These are phyloP conservation scores for Aspergillus transmontanensis DNA, from an alignment of 2,329 filamentous ascomycete genomes.

Conservation along the genomic window DNA sequence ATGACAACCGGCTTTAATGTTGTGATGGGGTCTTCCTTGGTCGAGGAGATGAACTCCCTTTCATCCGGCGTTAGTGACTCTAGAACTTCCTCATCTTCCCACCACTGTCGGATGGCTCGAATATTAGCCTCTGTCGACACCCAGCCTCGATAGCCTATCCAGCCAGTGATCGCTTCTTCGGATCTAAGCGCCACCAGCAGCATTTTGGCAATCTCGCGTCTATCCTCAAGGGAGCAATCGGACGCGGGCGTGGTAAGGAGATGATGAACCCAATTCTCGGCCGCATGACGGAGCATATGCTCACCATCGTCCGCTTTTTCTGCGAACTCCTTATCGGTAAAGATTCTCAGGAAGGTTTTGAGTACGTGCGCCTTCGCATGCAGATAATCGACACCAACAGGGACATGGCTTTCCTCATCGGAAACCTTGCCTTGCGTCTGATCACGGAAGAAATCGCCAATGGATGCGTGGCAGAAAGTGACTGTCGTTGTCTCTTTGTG, in stretches of 20 bases:
- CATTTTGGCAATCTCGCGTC: neutral
- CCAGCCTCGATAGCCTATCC: neutral
- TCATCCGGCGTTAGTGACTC: neutral
- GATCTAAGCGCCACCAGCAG: neutral
- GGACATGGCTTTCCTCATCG: conserved; percentile 8
- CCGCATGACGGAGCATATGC: neutral
- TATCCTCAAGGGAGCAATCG: neutral
- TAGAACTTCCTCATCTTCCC: neutral
- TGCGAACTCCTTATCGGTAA: neutral
- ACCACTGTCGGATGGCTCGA: neutral
- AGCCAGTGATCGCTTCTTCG: neutral
- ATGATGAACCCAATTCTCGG: neutral
- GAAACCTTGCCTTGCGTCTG: conserved; percentile 18
- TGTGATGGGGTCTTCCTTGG: neutral
- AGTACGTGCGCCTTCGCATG: conserved; percentile 15
- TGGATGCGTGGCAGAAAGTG: conserved; percentile 27
- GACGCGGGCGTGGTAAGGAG: neutral
- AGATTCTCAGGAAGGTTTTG: conserved; percentile 3
- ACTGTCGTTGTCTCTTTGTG: conserved; percentile 20
- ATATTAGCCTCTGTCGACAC: neutral
- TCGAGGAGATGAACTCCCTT: neutral
- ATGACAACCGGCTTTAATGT: neutral
- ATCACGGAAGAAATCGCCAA: conserved; percentile 27
- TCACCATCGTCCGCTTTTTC: neutral
- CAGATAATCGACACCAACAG: conserved; percentile 21